Evolutionary conservation across 106 monocot genomes (phyloP).

Genomic region (Dendrobium catenatum): DNA sequence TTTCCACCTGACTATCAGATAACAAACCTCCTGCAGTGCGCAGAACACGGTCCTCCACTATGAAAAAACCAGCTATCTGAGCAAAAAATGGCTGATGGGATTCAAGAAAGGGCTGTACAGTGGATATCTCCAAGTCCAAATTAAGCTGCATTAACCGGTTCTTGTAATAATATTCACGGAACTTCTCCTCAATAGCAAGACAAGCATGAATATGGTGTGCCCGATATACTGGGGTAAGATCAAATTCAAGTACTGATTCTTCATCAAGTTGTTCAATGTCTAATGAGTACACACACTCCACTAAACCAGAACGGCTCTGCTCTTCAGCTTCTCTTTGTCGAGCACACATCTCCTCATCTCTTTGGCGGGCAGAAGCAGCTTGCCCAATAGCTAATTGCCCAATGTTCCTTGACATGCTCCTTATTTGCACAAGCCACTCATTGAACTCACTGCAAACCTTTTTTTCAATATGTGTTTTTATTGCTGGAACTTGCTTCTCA

Average conservation of each 20-base stretch:
- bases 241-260: slow-evolving; percentile 57
- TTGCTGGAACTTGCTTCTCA: slow-evolving; percentile 41
- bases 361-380: slow-evolving; percentile 63
- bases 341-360: slow-evolving; percentile 47
- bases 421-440: slow-evolving; percentile 78
- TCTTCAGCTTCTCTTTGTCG: slow-evolving; percentile 71
- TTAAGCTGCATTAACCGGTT: slow-evolving; percentile 90
- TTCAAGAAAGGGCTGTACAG: slow-evolving; percentile 71
- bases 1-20: slow-evolving; percentile 49
- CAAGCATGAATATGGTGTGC: slow-evolving; percentile 70
- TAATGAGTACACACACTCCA: slow-evolving; percentile 48
- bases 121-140: slow-evolving; percentile 65
- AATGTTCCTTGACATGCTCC: slow-evolving; percentile 56
- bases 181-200: slow-evolving; percentile 62
- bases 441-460: slow-evolving; percentile 55
- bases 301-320: slow-evolving; percentile 38
- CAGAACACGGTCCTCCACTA: slow-evolving; percentile 71
- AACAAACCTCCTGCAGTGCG: slow-evolving; percentile 33
- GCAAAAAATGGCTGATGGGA: slow-evolving; percentile 81
- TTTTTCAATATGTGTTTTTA: slow-evolving; percentile 50
- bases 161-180: slow-evolving; percentile 76
- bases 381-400: slow-evolving; percentile 77
- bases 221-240: slow-evolving; percentile 69
- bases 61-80: slow-evolving; percentile 87
- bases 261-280: slow-evolving; percentile 44